A percentile compares a stretch with the other conserved stretches of the same genome.
These are phyloP conservation scores for Phyllosticta citribraziliensis DNA, from an alignment of 2,329 filamentous ascomycete species.

Conservation along the genomic window DNA sequence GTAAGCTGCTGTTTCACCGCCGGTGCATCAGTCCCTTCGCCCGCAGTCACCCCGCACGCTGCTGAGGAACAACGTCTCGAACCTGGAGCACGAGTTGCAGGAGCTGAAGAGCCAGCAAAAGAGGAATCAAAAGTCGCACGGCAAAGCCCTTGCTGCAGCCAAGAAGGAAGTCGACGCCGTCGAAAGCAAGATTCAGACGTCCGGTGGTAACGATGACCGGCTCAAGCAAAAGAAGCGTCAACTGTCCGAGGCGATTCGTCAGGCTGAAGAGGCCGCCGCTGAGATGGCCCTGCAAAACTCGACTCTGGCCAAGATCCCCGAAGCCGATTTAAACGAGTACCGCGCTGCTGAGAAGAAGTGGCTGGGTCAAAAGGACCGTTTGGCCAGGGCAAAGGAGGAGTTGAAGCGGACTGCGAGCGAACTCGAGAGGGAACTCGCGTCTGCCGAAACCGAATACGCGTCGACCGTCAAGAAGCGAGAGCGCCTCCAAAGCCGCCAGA, in stretches of 20 bases:
- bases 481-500: conserved; percentile 60
- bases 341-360: conserved; percentile 48
- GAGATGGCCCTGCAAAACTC: conserved; percentile 52
- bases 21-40: conserved; percentile 53
- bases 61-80: conserved; percentile 64
- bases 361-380: conserved; percentile 43
- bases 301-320: conserved; percentile 53
- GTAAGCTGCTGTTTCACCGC: conserved; percentile 28
- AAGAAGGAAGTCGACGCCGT: conserved; percentile 67
- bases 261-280: conserved; percentile 53
- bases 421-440: conserved; percentile 53
- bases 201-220: conserved; percentile 67
- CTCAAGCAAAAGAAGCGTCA: conserved; percentile 65
- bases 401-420: conserved; percentile 54
- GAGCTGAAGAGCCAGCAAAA: conserved; percentile 63
- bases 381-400: conserved; percentile 42
- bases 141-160: conserved; percentile 54
- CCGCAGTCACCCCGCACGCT: conserved; percentile 71
- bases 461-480: conserved; percentile 59
- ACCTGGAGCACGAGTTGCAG: conserved; percentile 58
- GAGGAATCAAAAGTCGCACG: conserved; percentile 64
- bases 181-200: conserved; percentile 52
- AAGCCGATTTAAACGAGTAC: conserved; percentile 50
- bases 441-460: conserved; percentile 54
- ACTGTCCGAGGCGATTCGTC: conserved; percentile 63